Evolutionary conservation across 257 asterid genomes (phyloP), one percentile per base, ranked within the genome.

Genomic region (Eustoma russellianum): DNA sequence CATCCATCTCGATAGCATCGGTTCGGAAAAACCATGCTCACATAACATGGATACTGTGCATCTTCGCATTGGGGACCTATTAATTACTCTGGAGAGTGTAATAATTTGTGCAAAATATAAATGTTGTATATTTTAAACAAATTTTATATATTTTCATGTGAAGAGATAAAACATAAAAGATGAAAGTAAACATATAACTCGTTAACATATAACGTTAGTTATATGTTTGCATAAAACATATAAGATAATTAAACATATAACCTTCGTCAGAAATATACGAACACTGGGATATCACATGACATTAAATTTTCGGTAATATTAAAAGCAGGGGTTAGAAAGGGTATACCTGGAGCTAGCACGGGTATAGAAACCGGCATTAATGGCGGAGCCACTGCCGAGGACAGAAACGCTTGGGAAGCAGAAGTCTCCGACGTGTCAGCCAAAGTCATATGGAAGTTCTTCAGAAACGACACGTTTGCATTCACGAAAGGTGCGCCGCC

Each of bases 291-390:
- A 3, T 1, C 14, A 57, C n/a, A 41, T 4, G 38, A 24, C 30
- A 24, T 4, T 24, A 24, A 24, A 24, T 24, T 24, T 24, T 24
- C 30, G 17, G 14, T 44, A 7, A 7, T 50, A 28, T 3, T 2
- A 14, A 15, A 30, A 62, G 49, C 6, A 8, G 18, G 45, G 5
- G 41, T 24, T 1, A 6, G 3, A 13, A 12, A 48, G 17, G 50
- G 65, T 65, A 83, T 78, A 92, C 97, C 94, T 84, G 60, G 88
- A 9, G 80, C 81, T 81, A 58, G 97, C 97, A 7, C 98, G 70
- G 66, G 95, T 77, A 79, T 91, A 87, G 61, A 91, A 91, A 47
- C 98, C 98, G 7, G 98, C 97, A 51, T 91, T 91, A 65, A 91
- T 91, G 62, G 70, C 43, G 40, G 88, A 80, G 41, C 90, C 98